Base-by-base conservation (phyloP, 192 early-diverging fungal genomes). In the Linnemannia exigua region DNA sequence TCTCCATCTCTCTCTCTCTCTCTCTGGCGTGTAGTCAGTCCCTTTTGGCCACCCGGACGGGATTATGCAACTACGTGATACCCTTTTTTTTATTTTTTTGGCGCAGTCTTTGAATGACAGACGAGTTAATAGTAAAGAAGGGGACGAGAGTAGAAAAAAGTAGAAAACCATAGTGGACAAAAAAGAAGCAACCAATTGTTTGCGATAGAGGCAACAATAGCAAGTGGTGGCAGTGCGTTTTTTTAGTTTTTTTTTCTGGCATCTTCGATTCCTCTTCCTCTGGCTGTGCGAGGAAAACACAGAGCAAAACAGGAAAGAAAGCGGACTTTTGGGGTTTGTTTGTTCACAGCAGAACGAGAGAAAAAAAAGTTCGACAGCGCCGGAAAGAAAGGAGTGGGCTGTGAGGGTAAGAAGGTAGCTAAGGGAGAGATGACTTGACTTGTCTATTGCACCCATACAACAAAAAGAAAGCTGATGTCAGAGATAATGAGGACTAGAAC, bases 261-360 rank as follows among this genome's bases (percentile, higher is more conserved):
- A 67, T 31, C 25, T 20, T 68, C 33, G 35, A 68, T 16, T 68
- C 67, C 3, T 38, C 33, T 38, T 36, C 33, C 9, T 70, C 68
- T 63, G 58, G 58, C 68, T 38, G 36, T 70, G 68, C 68, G 38
- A 41, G 37, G 37, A 44, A 9, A 9, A 44, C 41, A 44, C 41
- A 44, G 41, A 44, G n/a, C 9, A 44, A 44, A 44, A 44, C 5
- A 44, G 35, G 28, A 33, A 17, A 68, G 35, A 14, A 70, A n/a
- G 38, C 38, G 68, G 33, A 69, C 68, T 38, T 38, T 36, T 70
- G 67, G 41, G 67, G n/a, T n/a, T n/a, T n/a, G n/a, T 68, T 31
- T 11, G 19, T 70, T 36, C 36, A 41, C 33, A 44, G 41, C 41
- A 44, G 41, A 3, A n/a, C n/a, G n/a, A n/a, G n/a, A n/a, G n/a